Base-by-base conservation (phyloP, 2,329 filamentous ascomycete species). In the Sclerotinia subarctica region DNA sequence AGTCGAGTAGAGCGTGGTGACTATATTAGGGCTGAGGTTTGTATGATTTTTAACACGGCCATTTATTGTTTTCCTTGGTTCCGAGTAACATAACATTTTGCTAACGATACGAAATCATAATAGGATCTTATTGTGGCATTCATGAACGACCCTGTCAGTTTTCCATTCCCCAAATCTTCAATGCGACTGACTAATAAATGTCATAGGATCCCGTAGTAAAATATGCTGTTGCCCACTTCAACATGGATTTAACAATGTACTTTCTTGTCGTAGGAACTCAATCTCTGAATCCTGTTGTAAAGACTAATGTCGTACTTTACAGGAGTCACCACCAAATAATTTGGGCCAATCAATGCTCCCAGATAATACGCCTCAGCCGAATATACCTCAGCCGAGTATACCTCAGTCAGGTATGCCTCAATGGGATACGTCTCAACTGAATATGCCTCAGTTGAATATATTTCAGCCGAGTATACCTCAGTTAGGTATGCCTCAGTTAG, bases 211-310 rank as follows among this genome's bases (percentile, higher is more conserved):
- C 19, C 32, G 2, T 1, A 13, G 5, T 19, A 6, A 38, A n/a
- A 15, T 21, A 56, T 13, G 53, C 38, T 32, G 38, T 42, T 42
- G 11, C 26, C 3, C 3, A 35, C 17, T 26, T 5, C 21, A 0
- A 10, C 17, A 10, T 3, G 19, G 0, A 10, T 26, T 0, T 15
- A 26, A 7, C 1, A 3, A 3, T 35, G 21, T n/a, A n/a, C 35
- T 2, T 38, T 56, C 21, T 56, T 13, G 53, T n/a, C 10, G 53
- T 56, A 15, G n/a, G 53, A 38, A 13, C n/a, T 3, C 32, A 26
- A 11, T 56, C 32, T 38, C 19, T n/a, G 19, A 38, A 21, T 56
- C 19, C 19, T 21, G 32, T 24, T 11, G n/a, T 21, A 35, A n/a
- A 38, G 10, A 24, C 19, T 56, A 21, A 38, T 15, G 29, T 8